Evolutionary conservation across 768 basidiomycete genomes (phyloP), one percentile per base, ranked within the genome.

Genomic region (Kwoniella dejecticola): DNA sequence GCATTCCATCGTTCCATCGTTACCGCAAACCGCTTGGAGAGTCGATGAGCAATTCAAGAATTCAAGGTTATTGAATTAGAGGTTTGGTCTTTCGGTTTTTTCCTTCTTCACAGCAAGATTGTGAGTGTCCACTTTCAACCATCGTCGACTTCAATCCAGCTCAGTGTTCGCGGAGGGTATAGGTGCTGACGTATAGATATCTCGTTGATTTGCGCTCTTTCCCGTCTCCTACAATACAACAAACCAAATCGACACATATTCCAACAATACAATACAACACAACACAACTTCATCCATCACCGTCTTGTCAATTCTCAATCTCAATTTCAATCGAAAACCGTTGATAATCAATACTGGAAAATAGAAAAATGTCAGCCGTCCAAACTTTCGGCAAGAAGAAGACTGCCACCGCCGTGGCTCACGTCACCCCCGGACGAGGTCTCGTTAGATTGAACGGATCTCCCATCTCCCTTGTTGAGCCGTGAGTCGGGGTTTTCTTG

Each of bases 361-460:
- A 64, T 46, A 68, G 65, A 76, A 57, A 67, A 62, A 80, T 80
- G 77, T 79, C 79, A 60, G 91, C 94, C 83, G 95, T 98, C 72
- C 95, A 97, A 81, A 95, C 91, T 67, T 98, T 98, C 83, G 95
- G 95, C 82, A 98, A 98, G 91, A 98, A 98, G 88, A 97, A 97
- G 95, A 97, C 95, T 77, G 94, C 95, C 66, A 97, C 94, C 60
- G 95, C 95, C 62, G 95, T 98, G 79, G 95, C 95, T 62, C 89
- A 95, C 81, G 91, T 93, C 74, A 90, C 88, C 81, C 91, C 94
- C 81, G 95, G 95, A 67, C 90, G 90, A 80, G 96, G 96, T 53
- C 85, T 95, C 74, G 90, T 99, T 80, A 90, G 92, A 77, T 86
- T 99, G 80, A 97, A 99, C 77, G 94, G 95, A 66, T 89, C 90